Conservation (phyloP, 495 filamentous ascomycete species). For the Xylaria longipes region DNA sequence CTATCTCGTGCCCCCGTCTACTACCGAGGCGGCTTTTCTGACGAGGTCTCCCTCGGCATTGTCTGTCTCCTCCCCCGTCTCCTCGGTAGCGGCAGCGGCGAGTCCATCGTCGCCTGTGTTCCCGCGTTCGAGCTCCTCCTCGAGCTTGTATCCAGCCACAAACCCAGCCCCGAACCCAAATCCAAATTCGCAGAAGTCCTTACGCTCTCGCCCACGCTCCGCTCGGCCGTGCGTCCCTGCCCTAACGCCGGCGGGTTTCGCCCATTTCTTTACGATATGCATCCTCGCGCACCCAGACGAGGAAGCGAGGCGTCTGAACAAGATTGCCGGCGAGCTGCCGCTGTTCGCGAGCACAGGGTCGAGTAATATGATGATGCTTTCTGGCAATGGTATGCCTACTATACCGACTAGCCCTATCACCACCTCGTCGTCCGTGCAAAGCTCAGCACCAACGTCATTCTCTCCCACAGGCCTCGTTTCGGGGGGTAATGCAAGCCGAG, state of each 20-base stretch:
- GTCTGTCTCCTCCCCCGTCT: conserved; percentile 4
- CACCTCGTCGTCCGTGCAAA: neutral
- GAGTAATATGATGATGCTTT: neutral
- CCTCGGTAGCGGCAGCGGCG: neutral
- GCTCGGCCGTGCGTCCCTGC: conserved; percentile 73
- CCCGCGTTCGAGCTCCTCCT: conserved; percentile 25
- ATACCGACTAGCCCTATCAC: neutral
- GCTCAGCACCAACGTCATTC: neutral
- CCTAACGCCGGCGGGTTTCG: conserved; percentile 81
- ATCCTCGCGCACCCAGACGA: conserved; percentile 79
- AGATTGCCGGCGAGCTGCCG: conserved; percentile 74
- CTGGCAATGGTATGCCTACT: neutral
- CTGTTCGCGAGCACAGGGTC: conserved; percentile 58
- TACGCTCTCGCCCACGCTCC: conserved; percentile 42
- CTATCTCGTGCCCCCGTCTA: conserved; percentile 71
- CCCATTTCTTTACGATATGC: conserved; percentile 74
- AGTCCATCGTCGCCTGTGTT: conserved; percentile 12
- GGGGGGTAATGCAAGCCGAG: conserved; percentile 65
- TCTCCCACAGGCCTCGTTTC: neutral
- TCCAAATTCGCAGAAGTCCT: neutral
- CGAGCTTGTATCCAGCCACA: conserved; percentile 14
- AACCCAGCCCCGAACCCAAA: neutral
- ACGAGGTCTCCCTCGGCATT: conserved; percentile 2
- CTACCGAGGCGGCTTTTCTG: neutral
- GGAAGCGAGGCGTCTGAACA: conserved; percentile 77